phyloP scores from a whole-genome alignment of 768 basidiomycete species.

The Panellus pusillus region DNA sequence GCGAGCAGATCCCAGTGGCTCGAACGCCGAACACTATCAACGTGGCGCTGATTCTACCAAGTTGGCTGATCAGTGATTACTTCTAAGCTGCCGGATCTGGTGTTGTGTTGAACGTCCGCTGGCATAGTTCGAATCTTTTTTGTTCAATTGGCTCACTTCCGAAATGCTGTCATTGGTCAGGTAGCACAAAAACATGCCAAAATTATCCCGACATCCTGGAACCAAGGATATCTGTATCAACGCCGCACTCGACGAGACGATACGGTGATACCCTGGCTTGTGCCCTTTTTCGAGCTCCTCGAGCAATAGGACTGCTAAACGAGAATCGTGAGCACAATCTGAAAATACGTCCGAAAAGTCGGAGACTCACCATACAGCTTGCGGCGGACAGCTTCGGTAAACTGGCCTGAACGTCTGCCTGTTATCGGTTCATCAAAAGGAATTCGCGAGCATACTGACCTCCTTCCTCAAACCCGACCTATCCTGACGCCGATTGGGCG shows the following conservation, averaged over 20 bases:
- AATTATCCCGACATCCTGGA: constrained; percentile 81
- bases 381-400: constrained; percentile 90
- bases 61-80: too few relatives aligned
- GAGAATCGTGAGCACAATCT: neutral
- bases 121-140: too few relatives aligned
- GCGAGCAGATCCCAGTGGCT: too few relatives aligned
- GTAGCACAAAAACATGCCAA: too few relatives aligned
- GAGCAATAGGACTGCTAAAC: constrained; percentile 68
- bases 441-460: constrained; percentile 30
- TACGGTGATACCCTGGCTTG: constrained; percentile 46
- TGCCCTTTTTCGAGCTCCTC: constrained; percentile 95
- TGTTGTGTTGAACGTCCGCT: too few relatives aligned
- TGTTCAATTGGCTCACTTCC: too few relatives aligned
- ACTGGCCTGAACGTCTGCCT: constrained; percentile 46
- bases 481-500: constrained; percentile 92
- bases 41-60: too few relatives aligned
- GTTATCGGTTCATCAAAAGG: too few relatives aligned
- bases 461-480: constrained; percentile 89
- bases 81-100: too few relatives aligned
- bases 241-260: neutral
- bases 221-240: neutral
- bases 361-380: constrained; percentile 73
- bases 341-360: neutral
- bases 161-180: too few relatives aligned
- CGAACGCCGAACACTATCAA: too few relatives aligned